Evolutionary conservation across 2,329 filamentous ascomycete species (phyloP), one percentile per base, ranked within the genome.

Genomic region (Gliomastix tumulicola): DNA sequence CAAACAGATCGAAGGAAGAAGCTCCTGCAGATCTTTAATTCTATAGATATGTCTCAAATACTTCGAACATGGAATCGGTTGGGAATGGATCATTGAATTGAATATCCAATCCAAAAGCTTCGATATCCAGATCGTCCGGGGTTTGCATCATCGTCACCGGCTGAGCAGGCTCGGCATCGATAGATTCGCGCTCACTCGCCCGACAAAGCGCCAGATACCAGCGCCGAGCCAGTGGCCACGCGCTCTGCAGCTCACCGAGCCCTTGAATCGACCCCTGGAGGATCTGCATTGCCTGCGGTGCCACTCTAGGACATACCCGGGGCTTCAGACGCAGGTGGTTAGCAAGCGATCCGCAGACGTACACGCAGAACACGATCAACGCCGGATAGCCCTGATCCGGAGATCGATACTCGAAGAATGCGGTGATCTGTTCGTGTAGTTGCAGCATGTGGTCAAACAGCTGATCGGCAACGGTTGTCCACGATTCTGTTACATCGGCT

Each of bases 341-440:
- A n/a, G 25, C 25, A 7, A 28, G 10, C 17, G 25, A 28, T 28
- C 59, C 60, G 40, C 59, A 64, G 32, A 60, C 54, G 44, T 64
- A 64, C 25, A 57, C 51, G 35, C 59, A 63, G 32, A 63, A 64
- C 9, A 59, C 59, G 7, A 63, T 49, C 18, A 64, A 57, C 35
- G 50, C 55, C 7, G 55, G 57, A 32, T 54, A 59, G 1, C 51
- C 53, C 30, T 60, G 48, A n/a, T 49, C 53, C 8, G 36, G 42
- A 6, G 46, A 41, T 4, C 54, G 46, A 34, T 53, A 43, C 17
- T 41, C 41, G 28, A 55, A 53, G 36, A 49, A 59, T 5, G 53
- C 54, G 9, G 54, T 49, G 31, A 64, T 55, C 38, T 61, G 55
- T 36, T 62, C 54, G 44, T 62, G 50, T 5, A 64, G 47, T 15